Evolutionary conservation across 257 asterid species (phyloP).

Genomic region (Thymus quinquecostatus): DNA sequence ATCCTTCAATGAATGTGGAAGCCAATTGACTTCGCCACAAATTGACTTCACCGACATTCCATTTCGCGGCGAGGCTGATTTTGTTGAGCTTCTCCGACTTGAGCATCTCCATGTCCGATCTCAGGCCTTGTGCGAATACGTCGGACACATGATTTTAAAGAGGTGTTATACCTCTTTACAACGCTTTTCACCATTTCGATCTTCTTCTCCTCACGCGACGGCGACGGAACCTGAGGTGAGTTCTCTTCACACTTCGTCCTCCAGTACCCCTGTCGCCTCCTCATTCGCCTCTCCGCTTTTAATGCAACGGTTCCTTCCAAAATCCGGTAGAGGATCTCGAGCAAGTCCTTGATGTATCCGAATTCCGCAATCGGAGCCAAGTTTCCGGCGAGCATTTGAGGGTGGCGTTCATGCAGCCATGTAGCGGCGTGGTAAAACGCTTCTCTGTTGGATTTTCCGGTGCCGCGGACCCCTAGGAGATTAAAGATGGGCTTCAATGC

Average conservation of each 20-base stretch:
- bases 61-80: too few relatives aligned
- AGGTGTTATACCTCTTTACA: conserved; percentile 31
- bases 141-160: conserved; percentile 48
- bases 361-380: conserved; percentile 40
- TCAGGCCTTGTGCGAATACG: conserved; percentile 36
- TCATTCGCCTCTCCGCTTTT: conserved; percentile 18
- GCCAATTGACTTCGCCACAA: too few relatives aligned
- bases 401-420: conserved; percentile 53
- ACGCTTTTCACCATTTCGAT: conserved; percentile 43
- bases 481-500: conserved; percentile 56
- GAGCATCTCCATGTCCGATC: too few relatives aligned
- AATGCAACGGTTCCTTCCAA: conserved; percentile 47
- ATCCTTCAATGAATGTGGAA: too few relatives aligned
- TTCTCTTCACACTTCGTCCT: not conserved
- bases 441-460: conserved; percentile 58
- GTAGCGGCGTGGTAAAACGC: conserved; percentile 35
- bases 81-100: too few relatives aligned
- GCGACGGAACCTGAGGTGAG: too few relatives aligned
- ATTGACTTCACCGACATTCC: too few relatives aligned
- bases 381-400: conserved; percentile 51
- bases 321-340: conserved; percentile 51
- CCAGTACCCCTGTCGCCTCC: not conserved
- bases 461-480: conserved; percentile 51
- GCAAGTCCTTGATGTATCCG: conserved; percentile 61
- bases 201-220: conserved; percentile 32